A percentile compares a stretch with the other conserved stretches of the same genome.
Evolutionary conservation across 1,139 yeast species (phyloP).

Genomic region (Blastobotrys aristatus): DNA sequence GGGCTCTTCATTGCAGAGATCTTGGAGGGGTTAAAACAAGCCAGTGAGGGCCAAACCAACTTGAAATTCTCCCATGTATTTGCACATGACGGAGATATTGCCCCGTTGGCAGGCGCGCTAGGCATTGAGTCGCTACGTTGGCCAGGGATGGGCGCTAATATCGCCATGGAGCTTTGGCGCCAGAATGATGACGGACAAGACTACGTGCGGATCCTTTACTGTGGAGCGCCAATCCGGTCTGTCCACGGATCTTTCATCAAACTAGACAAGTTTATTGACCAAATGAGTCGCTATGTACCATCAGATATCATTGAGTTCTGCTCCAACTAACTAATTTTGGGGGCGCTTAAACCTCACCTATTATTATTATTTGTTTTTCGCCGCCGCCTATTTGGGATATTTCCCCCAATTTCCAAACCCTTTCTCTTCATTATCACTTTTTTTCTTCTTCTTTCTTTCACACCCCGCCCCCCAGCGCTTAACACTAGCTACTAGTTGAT

Average conservation of each 20-base stretch:
- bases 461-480: neutral
- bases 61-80: constrained; percentile 37
- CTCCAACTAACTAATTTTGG: neutral
- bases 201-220: constrained; percentile 36
- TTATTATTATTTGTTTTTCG: neutral
- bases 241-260: constrained; percentile 16
- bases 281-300: constrained; percentile 5
- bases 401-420: neutral
- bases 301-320: constrained; percentile 4
- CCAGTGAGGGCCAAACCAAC: constrained; percentile 25
- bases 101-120: constrained; percentile 36
- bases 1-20: constrained; percentile 39
- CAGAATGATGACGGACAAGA: constrained; percentile 22
- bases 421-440: constrained; percentile 7
- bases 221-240: constrained; percentile 29
- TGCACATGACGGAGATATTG: constrained; percentile 42
- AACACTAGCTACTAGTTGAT: neutral
- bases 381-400: neutral
- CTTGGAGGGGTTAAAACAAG: constrained; percentile 28
- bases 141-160: constrained; percentile 45
- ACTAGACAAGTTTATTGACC: constrained; percentile 13
- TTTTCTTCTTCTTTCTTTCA: neutral
- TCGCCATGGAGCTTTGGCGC: constrained; percentile 37
- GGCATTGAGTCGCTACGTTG: constrained; percentile 36
- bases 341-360: neutral